These are phyloP conservation scores for Cryptococcus amylolentus DNA, from an alignment of 1,284 basidiomycete species.

Conservation along the genomic window DNA sequence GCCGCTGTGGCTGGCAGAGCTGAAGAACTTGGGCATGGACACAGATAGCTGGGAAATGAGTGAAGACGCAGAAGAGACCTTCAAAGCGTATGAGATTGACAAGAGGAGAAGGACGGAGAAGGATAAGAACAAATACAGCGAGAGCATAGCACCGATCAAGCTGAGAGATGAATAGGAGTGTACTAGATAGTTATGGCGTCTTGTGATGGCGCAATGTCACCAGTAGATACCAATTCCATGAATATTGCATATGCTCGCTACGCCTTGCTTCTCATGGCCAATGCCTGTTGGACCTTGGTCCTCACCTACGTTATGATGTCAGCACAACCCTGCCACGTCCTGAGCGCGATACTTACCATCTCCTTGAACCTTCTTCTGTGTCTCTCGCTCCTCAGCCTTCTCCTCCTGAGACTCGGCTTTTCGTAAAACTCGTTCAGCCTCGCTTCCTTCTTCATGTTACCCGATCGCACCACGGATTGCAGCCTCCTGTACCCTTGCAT, in stretches of 20 bases:
- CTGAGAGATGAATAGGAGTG: conserved; percentile 28
- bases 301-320: conserved; percentile 24
- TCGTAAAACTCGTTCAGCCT: conserved; percentile 32
- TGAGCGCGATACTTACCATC: conserved; percentile 30
- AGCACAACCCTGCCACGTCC: not conserved
- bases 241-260: conserved; percentile 2
- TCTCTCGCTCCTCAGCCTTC: conserved; percentile 32
- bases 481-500: conserved; percentile 15
- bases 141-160: conserved; percentile 19
- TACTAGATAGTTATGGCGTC: not conserved
- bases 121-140: conserved; percentile 2
- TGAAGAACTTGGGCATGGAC: conserved; percentile 27
- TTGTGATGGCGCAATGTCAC: not conserved
- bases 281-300: conserved; percentile 33
- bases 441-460: conserved; percentile 26
- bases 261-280: conserved; percentile 25
- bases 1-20: conserved; percentile 39
- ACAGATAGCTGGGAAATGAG: conserved; percentile 27
- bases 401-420: conserved; percentile 33
- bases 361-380: conserved; percentile 44
- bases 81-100: conserved; percentile 42
- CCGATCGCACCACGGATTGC: conserved; percentile 11
- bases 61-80: conserved; percentile 41
- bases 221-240: not conserved
- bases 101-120: conserved; percentile 30